Evolutionary conservation across 2,329 filamentous ascomycete genomes (phyloP).

Genomic region (Aspergillus aculeatus): DNA sequence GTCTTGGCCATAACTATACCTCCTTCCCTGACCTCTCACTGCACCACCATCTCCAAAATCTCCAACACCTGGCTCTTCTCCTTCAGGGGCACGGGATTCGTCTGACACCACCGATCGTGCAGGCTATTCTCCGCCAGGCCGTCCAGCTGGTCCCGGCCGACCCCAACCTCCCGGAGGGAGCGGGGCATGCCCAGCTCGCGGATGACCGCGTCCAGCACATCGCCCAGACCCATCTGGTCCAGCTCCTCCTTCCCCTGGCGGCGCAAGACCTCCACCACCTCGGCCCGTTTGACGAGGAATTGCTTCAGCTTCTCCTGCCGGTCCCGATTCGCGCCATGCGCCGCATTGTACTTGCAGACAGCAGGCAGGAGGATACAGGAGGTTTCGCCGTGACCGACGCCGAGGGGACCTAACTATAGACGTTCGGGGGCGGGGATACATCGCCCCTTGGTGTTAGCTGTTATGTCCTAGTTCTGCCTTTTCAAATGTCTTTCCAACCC

Average conservation of each 20-base stretch:
- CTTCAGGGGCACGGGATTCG: constrained; percentile 52
- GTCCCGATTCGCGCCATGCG: constrained; percentile 42
- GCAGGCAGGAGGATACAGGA: constrained; percentile 57
- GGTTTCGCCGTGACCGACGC: constrained; percentile 61
- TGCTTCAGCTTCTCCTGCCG: constrained; percentile 44
- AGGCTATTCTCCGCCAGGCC: constrained; percentile 51
- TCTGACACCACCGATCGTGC: constrained; percentile 51
- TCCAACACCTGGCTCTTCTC: constrained; percentile 52
- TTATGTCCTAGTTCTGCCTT: too few species aligned
- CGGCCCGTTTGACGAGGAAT: constrained; percentile 41
- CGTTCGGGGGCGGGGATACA: too few species aligned
- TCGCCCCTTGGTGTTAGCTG: too few species aligned
- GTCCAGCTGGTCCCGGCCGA: constrained; percentile 50
- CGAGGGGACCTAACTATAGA: constrained; percentile 50
- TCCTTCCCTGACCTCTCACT: background rate
- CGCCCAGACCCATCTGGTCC: constrained; percentile 46
- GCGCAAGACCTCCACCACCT: constrained; percentile 39
- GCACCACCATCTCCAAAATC: constrained; percentile 48
- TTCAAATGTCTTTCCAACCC: too few species aligned
- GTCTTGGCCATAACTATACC: background rate
- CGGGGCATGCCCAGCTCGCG: constrained; percentile 55
- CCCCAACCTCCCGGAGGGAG: constrained; percentile 52
- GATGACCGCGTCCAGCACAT: constrained; percentile 54
- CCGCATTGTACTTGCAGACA: constrained; percentile 57
- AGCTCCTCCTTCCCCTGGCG: constrained; percentile 23